Base-by-base conservation (phyloP, 352 stramenopile genomes). In the Phytophthora fragariae region DNA sequence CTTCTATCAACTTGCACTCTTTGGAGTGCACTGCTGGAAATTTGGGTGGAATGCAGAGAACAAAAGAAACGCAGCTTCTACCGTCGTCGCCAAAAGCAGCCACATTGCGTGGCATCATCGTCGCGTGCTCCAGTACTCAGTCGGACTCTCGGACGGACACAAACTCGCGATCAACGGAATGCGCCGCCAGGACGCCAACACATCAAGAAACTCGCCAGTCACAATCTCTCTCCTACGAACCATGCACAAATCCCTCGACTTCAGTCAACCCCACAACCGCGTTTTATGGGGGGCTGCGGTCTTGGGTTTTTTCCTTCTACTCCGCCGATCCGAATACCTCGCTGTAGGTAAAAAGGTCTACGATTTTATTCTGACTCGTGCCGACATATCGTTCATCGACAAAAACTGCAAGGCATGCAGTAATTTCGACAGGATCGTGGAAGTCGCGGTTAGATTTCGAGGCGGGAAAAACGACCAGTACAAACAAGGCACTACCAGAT, bases 101-200 rank as follows among this genome's bases (percentile, higher is more conserved):
- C 24, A 27, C 24, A 27, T 27, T 27, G 24, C 24, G 24, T 27
- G 24, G 24, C 24, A 27, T 27, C 24, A 27, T 27, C 24, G 24
- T 27, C 24, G 24, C 24, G 1, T 27, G 24, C 1, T 27, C 24
- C 1, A 2, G 24, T 57, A 11, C 65, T 77, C 54, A 53, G 73
- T 4, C 63, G 60, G 41, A 19, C 41, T 49, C 15, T 49, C 41
- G 41, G 24, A 27, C 24, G 24, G 24, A 27, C 24, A 27, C 24
- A 27, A 27, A 27, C 24, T 27, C 2, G 24, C 41, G 6, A n/a
- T 49, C 41, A 49, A 49, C 41, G 15, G 41, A 49, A 49, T 49
- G 14, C 41, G 41, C 41, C 41, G 41, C 41, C 14, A 49, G 15
- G 41, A 49, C 15, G 41, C 41, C 17, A 68, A 57, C 1, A 77